These are phyloP conservation scores for Penicillium brasilianum DNA, from an alignment of 2,329 filamentous ascomycete genomes.

Conservation along the genomic window DNA sequence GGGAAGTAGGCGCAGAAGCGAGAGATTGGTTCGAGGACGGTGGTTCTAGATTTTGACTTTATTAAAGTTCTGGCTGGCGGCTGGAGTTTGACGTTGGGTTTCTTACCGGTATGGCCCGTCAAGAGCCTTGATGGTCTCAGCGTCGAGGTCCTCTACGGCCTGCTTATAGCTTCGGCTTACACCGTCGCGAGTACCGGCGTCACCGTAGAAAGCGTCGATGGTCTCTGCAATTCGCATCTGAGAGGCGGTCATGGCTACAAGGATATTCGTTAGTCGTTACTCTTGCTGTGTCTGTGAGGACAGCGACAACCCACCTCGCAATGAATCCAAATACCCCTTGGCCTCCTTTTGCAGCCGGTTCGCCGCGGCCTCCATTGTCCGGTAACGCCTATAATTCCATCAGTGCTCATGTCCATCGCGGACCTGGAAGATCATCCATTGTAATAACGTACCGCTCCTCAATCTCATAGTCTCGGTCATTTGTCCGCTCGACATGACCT, in stretches of 20 bases:
- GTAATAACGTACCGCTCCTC: conserved; percentile 72
- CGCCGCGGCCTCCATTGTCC: conserved; percentile 95
- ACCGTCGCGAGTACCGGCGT: conserved; percentile 90
- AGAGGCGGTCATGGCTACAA: conserved; percentile 93
- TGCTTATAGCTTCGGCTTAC: conserved; percentile 98
- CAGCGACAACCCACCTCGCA: conserved; percentile 69
- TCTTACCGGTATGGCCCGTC: conserved; percentile 87
- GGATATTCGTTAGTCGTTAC: not conserved
- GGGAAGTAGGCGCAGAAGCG: conserved; percentile 98
- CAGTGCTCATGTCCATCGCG: conserved; percentile 15
- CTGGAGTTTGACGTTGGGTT: too few species aligned
- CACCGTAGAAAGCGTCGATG: conserved; percentile 98
- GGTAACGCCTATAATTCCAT: conserved; percentile 72
- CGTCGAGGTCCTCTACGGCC: conserved; percentile 94
- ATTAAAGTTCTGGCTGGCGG: not conserved
- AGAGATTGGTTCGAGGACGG: conserved; percentile 92
- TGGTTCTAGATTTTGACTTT: conserved; percentile 62
- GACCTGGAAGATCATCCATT: not conserved
- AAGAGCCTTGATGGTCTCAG: conserved; percentile 96
- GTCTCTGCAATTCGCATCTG: conserved; percentile 99
- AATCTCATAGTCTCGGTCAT: conserved; percentile 97
- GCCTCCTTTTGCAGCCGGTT: conserved; percentile 94
- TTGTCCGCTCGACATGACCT: conserved; percentile 98
- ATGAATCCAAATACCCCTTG: conserved; percentile 94
- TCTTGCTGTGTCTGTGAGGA: not conserved